These are phyloP conservation scores for Axilococcus clingmanii DNA, from an alignment of 139 green algal genomes.

Conservation along the genomic window DNA sequence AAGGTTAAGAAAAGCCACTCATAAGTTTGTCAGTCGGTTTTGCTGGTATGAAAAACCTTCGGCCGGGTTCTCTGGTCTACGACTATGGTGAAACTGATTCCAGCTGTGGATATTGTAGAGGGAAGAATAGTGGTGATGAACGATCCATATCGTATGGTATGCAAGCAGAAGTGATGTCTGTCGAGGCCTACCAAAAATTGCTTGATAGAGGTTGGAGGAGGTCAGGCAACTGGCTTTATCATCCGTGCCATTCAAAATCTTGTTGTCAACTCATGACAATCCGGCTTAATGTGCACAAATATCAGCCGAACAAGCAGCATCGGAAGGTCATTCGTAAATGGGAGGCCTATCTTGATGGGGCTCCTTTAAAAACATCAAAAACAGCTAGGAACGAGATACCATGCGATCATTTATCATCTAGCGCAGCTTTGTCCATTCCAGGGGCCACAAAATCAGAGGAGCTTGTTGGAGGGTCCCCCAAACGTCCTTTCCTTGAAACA, in stretches of 20 bases:
- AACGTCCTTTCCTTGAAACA: too few species aligned
- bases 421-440: too few species aligned
- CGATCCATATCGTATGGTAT: conserved; percentile 22
- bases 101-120: conserved; percentile 31
- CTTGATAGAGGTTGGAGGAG: conserved; percentile 36
- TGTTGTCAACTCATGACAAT: conserved; percentile 45
- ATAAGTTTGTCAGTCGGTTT: too few species aligned
- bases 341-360: conserved; percentile 22
- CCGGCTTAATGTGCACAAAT: conserved; percentile 32
- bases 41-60: too few species aligned
- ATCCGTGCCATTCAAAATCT: conserved; percentile 16
- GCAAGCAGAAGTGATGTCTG: conserved; percentile 18
- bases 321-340: conserved; percentile 14
- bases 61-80: conserved; percentile 4
- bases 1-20: too few species aligned
- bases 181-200: conserved; percentile 22
- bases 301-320: conserved; percentile 26
- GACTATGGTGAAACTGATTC: conserved; percentile 16
- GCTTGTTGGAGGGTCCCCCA: too few species aligned
- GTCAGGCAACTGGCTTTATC: conserved; percentile 36
- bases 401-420: too few species aligned
- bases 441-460: too few species aligned
- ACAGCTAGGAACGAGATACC: too few species aligned
- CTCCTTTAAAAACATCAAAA: too few species aligned
- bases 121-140: conserved; percentile 1